Evolutionary conservation across 352 stramenopile genomes (phyloP), one percentile per base, ranked within the genome.

Genomic region (Phytophthora colocasiae): DNA sequence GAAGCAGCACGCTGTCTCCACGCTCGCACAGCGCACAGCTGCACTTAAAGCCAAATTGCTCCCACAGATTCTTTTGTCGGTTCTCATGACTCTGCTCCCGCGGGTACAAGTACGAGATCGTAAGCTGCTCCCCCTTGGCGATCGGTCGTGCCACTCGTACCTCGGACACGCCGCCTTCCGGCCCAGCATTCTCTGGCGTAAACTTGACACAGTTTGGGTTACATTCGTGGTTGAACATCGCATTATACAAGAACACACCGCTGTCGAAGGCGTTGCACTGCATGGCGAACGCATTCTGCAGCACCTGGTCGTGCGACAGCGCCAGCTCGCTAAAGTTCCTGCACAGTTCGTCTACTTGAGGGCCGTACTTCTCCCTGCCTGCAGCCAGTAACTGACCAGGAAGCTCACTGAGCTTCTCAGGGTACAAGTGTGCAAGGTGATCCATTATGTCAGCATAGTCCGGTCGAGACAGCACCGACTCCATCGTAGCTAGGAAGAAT

Each of bases 201-300:
- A 98, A 98, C 74, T 98, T 98, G 70, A 98, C 86, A 67, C 95
- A 98, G 59, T 98, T 98, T 31, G 95, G 93, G 73, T 97, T 91
- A 71, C 91, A 96, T 39, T 92, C 82, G 72, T 98, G 95, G 78
- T 98, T 98, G 66, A 98, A 95, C 78, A 98, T 98, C 19, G 91
- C 91, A 56, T 95, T 96, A 69, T 97, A 95, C 15, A 97, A 73
- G 63, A 98, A 98, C 24, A 98, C 74, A 31, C 95, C 95, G 29
- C 90, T 97, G 65, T 97, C 89, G 36, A 98, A 97, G 1, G 91
- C 93, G 58, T 98, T 98, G 79, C 96, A 98, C 66, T 97, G 89
- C 74, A 98, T 86, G 6, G 83, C 87, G 36, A 98, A 79, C 27
- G 98, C 77, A 39, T 95, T 83, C 49, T 97, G 88, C 59, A 97